phyloP scores from a whole-genome alignment of 306 rosid genomes.

The Castanopsis chinensis region DNA sequence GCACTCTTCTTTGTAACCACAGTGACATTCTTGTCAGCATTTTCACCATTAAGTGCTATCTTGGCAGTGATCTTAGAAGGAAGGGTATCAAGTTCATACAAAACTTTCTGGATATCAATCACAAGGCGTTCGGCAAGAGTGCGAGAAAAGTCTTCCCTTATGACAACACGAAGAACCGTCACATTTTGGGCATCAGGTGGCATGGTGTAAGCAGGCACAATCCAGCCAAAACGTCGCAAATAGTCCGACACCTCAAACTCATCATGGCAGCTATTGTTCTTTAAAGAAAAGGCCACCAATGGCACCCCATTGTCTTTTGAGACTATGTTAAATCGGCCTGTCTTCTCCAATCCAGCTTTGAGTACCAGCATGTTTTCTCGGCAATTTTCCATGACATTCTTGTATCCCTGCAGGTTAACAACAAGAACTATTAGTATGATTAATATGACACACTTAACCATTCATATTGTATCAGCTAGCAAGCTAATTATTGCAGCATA shows the following conservation, averaged over 20 bases:
- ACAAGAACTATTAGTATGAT: neutral
- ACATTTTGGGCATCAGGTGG: constrained; percentile 80
- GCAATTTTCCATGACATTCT: constrained; percentile 86
- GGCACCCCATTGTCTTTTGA: constrained; percentile 90
- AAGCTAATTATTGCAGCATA: too few relatives aligned
- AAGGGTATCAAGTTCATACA: constrained; percentile 74
- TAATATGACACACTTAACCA: too few relatives aligned
- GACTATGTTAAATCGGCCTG: constrained; percentile 61
- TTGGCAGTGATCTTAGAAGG: constrained; percentile 43
- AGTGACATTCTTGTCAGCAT: constrained; percentile 12
- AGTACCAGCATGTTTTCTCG: constrained; percentile 83
- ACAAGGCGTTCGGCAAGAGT: constrained; percentile 89
- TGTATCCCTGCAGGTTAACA: constrained; percentile 60
- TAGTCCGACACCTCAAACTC: constrained; percentile 78
- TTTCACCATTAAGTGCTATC: constrained; percentile 7
- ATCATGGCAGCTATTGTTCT: constrained; percentile 49
- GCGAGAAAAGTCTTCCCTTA: constrained; percentile 85
- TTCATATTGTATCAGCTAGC: neutral
- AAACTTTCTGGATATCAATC: constrained; percentile 53
- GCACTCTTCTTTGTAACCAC: constrained; percentile 50
- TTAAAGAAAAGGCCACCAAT: constrained; percentile 80
- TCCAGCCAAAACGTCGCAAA: constrained; percentile 85
- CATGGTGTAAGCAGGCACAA: constrained; percentile 94
- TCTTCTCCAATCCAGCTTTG: constrained; percentile 67
- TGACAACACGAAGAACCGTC: constrained; percentile 82